Conservation (phyloP, 2,329 filamentous ascomycete genomes). For the Xylaria sp. region DNA sequence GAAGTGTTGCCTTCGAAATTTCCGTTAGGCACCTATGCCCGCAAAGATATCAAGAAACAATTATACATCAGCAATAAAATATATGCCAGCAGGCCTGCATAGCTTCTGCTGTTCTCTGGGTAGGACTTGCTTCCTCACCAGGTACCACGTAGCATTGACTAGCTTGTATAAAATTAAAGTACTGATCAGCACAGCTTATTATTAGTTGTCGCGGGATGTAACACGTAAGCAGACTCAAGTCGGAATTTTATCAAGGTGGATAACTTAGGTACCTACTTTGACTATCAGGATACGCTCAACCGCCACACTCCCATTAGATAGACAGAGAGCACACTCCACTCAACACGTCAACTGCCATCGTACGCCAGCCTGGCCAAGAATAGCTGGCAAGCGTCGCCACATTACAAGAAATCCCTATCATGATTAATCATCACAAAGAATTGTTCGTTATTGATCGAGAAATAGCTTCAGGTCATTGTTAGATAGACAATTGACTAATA, state of each 20-base stretch:
- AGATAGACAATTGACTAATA: background rate
- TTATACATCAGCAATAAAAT: constrained; percentile 1
- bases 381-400: constrained; percentile 22
- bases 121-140: constrained; percentile 5
- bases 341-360: constrained; percentile 25
- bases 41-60: background rate
- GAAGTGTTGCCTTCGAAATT: constrained; percentile 9
- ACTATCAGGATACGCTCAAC: constrained; percentile 13
- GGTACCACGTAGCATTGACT: constrained; percentile 34
- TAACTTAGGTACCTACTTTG: constrained; percentile 15
- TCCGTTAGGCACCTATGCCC: constrained; percentile 27
- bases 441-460: background rate
- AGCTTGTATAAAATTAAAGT: constrained; percentile 18
- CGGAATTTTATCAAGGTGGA: constrained; percentile 10
- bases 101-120: constrained; percentile 3
- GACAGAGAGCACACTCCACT: constrained; percentile 17
- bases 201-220: constrained; percentile 20
- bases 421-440: background rate
- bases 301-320: background rate
- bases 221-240: constrained; percentile 31
- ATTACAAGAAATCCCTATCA: background rate
- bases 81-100: constrained; percentile 10
- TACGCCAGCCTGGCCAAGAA: constrained; percentile 1
- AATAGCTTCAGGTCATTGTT: background rate
- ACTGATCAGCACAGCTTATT: constrained; percentile 23